Conservation (phyloP, 2,329 filamentous ascomycete species). For the Botrytis byssoidea region DNA sequence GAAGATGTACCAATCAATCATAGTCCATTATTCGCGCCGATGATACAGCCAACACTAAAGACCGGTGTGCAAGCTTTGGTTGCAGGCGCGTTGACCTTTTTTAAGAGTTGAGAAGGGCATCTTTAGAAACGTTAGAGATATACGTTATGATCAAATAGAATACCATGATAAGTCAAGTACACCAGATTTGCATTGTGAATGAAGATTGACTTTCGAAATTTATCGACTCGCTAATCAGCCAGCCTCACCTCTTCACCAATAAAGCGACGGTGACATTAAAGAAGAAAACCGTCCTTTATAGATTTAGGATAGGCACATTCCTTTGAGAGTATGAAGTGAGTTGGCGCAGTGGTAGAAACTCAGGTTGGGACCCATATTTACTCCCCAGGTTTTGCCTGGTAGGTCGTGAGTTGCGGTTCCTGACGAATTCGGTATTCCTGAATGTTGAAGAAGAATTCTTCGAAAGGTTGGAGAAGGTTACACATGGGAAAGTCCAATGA, state of each 20-base stretch:
- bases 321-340: background rate
- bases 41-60: constrained; percentile 56
- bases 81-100: constrained; percentile 50
- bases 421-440: background rate
- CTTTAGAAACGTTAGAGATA: background rate
- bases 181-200: background rate
- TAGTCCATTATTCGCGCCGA: constrained; percentile 57
- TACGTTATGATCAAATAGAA: background rate
- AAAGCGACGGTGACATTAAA: background rate
- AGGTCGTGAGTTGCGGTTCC: background rate
- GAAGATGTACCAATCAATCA: constrained; percentile 53
- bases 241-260: background rate
- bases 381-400: background rate
- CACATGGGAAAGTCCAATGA: background rate
- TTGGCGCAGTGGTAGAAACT: no score
- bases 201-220: background rate
- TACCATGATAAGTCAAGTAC: background rate
- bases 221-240: background rate
- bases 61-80: constrained; percentile 52
- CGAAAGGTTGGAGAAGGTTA: background rate
- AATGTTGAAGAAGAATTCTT: background rate
- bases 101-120: constrained; percentile 25
- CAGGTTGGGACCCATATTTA: background rate
- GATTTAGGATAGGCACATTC: background rate
- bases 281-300: background rate